Percentiles rank a stretch among this genome's conserved stretches.
Conservation (phyloP, 345 rosid genomes). For the Toxicodendron radicans region DNA sequence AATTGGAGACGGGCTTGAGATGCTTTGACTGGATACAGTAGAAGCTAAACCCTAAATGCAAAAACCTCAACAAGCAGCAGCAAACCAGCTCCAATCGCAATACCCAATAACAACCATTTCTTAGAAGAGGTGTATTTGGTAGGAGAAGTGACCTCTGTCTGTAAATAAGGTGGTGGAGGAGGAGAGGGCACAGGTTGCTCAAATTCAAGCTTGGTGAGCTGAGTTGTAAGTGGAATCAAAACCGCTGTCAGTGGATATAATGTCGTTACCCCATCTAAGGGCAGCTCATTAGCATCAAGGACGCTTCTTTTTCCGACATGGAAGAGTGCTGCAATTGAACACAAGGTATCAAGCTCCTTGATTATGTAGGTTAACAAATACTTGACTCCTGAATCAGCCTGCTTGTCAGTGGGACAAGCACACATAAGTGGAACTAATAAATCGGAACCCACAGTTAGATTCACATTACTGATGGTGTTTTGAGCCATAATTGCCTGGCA, state of each 20-base stretch:
- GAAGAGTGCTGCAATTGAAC: slow-evolving; percentile 45
- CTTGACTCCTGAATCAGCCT: slow-evolving; percentile 44
- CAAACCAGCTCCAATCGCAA: slow-evolving; percentile 46
- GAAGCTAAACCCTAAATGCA: slow-evolving; percentile 34
- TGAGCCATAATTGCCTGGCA: slow-evolving; percentile 74
- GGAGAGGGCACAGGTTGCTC: slow-evolving; percentile 20
- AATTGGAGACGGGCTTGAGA: slow-evolving; percentile 8
- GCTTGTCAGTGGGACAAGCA: slow-evolving; percentile 67
- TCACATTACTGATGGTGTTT: slow-evolving; percentile 35
- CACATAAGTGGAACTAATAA: slow-evolving; percentile 64
- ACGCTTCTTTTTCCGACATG: slow-evolving; percentile 33
- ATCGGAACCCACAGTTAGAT: slow-evolving; percentile 13
- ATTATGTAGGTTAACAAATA: slow-evolving; percentile 58
- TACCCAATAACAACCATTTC: slow-evolving; percentile 51
- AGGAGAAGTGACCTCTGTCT: neutral
- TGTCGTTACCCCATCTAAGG: neutral
- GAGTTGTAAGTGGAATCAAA: slow-evolving; percentile 53
- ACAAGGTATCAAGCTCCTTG: slow-evolving; percentile 34
- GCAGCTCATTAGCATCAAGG: slow-evolving; percentile 42
- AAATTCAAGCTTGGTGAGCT: slow-evolving; percentile 32
- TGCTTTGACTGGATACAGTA: slow-evolving; percentile 17
- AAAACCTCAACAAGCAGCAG: slow-evolving; percentile 33
- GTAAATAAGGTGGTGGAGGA: slow-evolving; percentile 24
- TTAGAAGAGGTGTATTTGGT: slow-evolving; percentile 36
- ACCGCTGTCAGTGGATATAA: slow-evolving; percentile 55